A percentile compares a stretch with the other conserved stretches of the same genome.
phyloP scores from a whole-genome alignment of 768 basidiomycete species.

The Lactarius akahatsu region DNA sequence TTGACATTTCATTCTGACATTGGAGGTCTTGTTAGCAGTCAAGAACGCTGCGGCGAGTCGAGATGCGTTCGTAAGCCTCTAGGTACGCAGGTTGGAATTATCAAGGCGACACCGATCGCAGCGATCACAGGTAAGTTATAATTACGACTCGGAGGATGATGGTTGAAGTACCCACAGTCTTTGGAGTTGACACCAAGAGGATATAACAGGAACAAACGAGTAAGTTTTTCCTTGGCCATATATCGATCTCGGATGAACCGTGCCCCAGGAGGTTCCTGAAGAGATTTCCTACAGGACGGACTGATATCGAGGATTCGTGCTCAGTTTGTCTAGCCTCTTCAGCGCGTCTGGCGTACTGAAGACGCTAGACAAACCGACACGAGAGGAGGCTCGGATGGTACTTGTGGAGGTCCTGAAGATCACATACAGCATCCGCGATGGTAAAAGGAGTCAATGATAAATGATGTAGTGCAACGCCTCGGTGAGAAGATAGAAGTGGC shows the following conservation, averaged over 20 bases:
- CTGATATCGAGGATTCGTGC: neutral
- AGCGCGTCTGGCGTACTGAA: slow-evolving; percentile 1
- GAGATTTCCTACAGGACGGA: neutral
- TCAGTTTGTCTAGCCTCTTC: neutral
- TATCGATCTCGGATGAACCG: neutral
- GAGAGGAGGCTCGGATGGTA: neutral
- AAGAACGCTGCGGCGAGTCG: neutral
- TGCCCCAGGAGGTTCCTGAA: neutral
- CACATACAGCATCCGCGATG: neutral
- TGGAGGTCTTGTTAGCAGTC: neutral
- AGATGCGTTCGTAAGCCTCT: neutral
- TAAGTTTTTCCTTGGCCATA: neutral
- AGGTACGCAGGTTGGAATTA: neutral
- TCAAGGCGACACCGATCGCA: neutral
- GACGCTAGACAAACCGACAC: neutral
- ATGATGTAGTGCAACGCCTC: neutral
- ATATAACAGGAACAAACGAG: neutral
- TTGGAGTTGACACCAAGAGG: neutral
- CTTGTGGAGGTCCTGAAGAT: no score
- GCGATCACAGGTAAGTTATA: neutral
- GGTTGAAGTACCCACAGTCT: neutral
- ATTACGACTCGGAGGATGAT: neutral
- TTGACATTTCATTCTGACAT: neutral
- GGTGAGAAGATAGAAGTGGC: neutral
- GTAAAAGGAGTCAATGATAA: neutral